Base-by-base conservation (phyloP, 73 alveolate genomes). In the Tetrahymena borealis region DNA sequence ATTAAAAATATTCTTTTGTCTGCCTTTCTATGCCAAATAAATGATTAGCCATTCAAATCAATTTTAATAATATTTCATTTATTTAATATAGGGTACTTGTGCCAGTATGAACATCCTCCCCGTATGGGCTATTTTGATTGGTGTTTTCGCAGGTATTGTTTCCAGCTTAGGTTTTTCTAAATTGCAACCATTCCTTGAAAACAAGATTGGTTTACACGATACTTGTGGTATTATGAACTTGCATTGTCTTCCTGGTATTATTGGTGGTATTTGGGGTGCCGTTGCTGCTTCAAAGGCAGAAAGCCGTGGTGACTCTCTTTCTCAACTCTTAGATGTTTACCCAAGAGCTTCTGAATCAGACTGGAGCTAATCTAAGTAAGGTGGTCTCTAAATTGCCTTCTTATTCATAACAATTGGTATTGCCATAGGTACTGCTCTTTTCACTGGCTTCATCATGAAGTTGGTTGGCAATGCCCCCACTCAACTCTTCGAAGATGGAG, bases 181-280 rank as follows among this genome's bases (percentile, higher is more conserved):
- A 38, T 18, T 92, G 11, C 28, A 94, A 35, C 94, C 96, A 6
- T 94, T 90, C 91, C 91, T 96, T 38, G 78, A 94, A 40, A 91
- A 92, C 41, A 94, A 78, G 78, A 37, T 78, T 32, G 97, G 97
- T 38, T 94, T 95, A 79, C 98, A 96, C 91, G 99, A 98, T 94
- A 97, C 99, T 40, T 92, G 98, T 40, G 98, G 98, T 20, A 94
- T 98, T 78, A 35, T 91, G 37, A 94, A 91, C 91, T 95, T 95
- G n/a, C 98, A 96, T 94, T 98, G 99, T 37, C 92, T 98, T 39
- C 99, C 99, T 42, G 99, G 98, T 31, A 60, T 98, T 90, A 37
- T 98, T 32, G 99, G 99, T 16, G 99, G 98, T 43, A 43, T 97
- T 78, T 78, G 95, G 28, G 95, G 98, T 28, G 94, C 97, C 39